These are phyloP conservation scores for Pneumocystis sp. DNA, from an alignment of 1,139 yeast genomes.

Conservation along the genomic window DNA sequence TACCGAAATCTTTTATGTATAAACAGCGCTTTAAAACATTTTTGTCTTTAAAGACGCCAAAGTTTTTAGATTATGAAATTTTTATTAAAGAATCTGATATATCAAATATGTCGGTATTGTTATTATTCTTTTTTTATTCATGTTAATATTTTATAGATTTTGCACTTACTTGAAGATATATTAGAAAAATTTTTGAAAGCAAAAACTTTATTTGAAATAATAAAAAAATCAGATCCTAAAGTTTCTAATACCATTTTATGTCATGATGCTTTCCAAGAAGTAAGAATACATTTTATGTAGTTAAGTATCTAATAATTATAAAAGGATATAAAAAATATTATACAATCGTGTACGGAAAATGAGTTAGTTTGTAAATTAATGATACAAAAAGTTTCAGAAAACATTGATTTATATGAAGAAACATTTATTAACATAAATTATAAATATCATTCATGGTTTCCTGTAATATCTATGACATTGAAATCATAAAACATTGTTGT, in stretches of 20 bases:
- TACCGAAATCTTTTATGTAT: not conserved
- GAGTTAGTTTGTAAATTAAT: not conserved
- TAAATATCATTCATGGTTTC: not conserved
- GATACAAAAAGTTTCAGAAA: not conserved
- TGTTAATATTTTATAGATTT: not conserved
- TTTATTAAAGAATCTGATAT: not conserved
- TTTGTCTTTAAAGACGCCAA: not conserved
- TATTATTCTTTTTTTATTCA: not conserved
- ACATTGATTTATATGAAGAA: not conserved
- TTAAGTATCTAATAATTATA: not conserved
- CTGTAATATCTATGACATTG: not conserved
- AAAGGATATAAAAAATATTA: not conserved
- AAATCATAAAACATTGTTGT: not conserved
- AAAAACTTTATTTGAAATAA: not conserved
- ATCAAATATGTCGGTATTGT: not conserved
- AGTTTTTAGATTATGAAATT: not conserved
- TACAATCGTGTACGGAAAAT: not conserved
- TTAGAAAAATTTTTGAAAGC: not conserved
- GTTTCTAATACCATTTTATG: not conserved
- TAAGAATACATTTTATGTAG: not conserved
- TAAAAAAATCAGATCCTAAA: not conserved
- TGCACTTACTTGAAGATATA: not conserved
- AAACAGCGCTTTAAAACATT: not conserved
- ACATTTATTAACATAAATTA: not conserved
- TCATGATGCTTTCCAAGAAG: not conserved